A percentile compares a stretch with the other conserved stretches of the same genome.
Evolutionary conservation across 2,329 filamentous ascomycete species (phyloP).

Genomic region (Diaporthe sp.): DNA sequence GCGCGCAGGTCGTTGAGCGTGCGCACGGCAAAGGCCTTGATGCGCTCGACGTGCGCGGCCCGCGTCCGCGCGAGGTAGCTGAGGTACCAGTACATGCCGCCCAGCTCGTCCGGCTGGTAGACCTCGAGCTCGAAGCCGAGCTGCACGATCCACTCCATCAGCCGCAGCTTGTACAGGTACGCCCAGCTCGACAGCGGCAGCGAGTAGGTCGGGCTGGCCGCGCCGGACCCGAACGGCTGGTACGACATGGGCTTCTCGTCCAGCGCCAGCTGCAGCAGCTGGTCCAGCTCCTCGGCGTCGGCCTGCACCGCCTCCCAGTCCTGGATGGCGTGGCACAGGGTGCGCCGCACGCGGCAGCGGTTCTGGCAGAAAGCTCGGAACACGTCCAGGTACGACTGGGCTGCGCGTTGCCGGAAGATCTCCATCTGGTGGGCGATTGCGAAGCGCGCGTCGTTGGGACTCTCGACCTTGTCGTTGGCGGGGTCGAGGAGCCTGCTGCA

Average conservation of each 20-base stretch:
- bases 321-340: constrained; percentile 84
- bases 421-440: constrained; percentile 82
- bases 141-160: constrained; percentile 89
- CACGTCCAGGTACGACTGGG: constrained; percentile 83
- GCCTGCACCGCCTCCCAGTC: constrained; percentile 88
- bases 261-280: constrained; percentile 71
- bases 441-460: constrained; percentile 79
- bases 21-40: constrained; percentile 73
- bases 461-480: constrained; percentile 81
- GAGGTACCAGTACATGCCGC: constrained; percentile 92
- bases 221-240: constrained; percentile 52
- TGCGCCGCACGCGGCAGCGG: constrained; percentile 87
- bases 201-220: constrained; percentile 69
- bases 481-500: constrained; percentile 78
- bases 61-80: constrained; percentile 78
- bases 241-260: constrained; percentile 71
- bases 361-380: constrained; percentile 91
- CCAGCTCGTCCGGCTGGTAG: constrained; percentile 87
- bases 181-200: constrained; percentile 89
- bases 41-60: constrained; percentile 78
- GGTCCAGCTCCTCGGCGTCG: constrained; percentile 84
- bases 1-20: constrained; percentile 50
- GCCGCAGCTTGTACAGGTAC: constrained; percentile 88
- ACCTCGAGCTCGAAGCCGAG: constrained; percentile 94
- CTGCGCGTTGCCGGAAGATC: constrained; percentile 69